These are phyloP conservation scores for Xanthoparmelia taractica DNA, from an alignment of 495 filamentous ascomycete genomes.

Conservation along the genomic window DNA sequence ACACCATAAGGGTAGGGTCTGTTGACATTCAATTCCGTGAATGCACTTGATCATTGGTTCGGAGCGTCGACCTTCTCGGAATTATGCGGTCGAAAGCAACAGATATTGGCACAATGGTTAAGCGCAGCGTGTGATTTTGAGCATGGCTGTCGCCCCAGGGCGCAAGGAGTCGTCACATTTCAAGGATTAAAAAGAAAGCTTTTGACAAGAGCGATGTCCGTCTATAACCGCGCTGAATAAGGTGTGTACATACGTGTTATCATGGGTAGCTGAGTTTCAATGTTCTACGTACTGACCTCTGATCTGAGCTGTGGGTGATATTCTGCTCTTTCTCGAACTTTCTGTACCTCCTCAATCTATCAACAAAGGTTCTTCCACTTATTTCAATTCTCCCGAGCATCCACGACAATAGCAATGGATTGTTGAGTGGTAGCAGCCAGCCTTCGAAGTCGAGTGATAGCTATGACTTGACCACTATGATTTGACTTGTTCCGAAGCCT, in stretches of 20 bases:
- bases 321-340: not conserved
- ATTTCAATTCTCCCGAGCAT: not conserved
- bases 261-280: not conserved
- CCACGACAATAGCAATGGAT: not conserved
- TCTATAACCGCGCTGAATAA: not conserved
- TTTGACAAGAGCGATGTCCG: not conserved
- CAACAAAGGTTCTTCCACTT: not conserved
- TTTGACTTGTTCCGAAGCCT: not conserved
- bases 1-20: not conserved
- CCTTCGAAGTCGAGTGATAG: not conserved
- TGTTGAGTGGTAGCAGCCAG: not conserved
- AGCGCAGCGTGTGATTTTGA: not conserved
- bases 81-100: not conserved
- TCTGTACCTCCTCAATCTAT: not conserved
- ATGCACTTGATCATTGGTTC: not conserved
- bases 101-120: not conserved
- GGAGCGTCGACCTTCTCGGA: not conserved
- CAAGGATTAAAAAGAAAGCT: not conserved
- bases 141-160: not conserved
- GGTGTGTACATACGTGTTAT: constrained; percentile 12
- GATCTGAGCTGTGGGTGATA: not conserved
- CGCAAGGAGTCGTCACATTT: not conserved
- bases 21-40: too few relatives aligned
- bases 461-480: not conserved
- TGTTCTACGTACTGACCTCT: not conserved